Conservation (phyloP, 148 eudicot genomes). For the Rheum nobile region DNA sequence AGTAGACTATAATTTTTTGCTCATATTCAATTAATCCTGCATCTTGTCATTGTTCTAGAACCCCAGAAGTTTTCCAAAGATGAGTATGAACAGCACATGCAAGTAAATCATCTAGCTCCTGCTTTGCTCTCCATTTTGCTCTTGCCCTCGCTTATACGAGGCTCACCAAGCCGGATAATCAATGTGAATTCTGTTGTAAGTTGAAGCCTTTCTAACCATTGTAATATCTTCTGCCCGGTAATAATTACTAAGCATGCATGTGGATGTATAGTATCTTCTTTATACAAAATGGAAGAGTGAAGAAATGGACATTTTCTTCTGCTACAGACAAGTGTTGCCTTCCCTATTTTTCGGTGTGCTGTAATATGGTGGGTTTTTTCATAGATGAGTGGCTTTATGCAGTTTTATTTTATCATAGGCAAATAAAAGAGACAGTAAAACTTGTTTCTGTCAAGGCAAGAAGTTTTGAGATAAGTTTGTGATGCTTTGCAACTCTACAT, state of each 20-base stretch:
- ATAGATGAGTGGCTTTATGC: not conserved
- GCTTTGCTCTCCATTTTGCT: constrained; percentile 78
- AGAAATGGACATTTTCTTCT: not conserved
- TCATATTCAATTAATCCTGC: constrained; percentile 5
- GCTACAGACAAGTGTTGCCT: not conserved
- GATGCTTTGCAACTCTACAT: not conserved
- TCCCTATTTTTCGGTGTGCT: not conserved
- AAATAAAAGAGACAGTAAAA: not conserved
- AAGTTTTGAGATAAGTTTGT: not conserved
- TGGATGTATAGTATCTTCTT: not conserved
- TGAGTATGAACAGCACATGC: constrained; percentile 88
- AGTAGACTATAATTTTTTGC: not conserved
- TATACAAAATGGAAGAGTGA: not conserved
- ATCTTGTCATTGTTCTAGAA: constrained; percentile 30
- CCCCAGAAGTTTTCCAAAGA: constrained; percentile 82
- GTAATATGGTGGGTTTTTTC: not conserved
- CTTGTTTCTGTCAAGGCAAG: not conserved
- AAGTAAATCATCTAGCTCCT: constrained; percentile 95
- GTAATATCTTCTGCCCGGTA: not conserved
- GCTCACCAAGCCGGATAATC: constrained; percentile 88
- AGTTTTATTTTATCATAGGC: not conserved
- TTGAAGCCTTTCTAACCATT: constrained; percentile 4
- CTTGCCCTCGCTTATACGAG: constrained; percentile 84
- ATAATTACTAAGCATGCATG: not conserved
- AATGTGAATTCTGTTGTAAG: constrained; percentile 90